phyloP scores from a whole-genome alignment of 371 early-diverging fungal species.

The Batrachochytrium dendrobatidis region DNA sequence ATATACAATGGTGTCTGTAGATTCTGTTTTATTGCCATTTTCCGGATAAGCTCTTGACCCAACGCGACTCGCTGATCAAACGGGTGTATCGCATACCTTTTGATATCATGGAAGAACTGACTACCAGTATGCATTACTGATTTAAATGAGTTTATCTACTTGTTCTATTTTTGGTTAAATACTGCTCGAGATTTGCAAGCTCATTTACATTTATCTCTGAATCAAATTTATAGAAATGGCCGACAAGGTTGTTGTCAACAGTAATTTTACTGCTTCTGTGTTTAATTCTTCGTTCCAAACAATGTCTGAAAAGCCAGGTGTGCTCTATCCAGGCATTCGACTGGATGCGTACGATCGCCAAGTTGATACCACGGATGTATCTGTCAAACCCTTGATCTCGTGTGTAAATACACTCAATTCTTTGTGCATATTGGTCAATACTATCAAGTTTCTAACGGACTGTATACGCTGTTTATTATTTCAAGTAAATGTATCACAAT shows the following conservation, averaged over 20 bases:
- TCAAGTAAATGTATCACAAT: constrained; percentile 24
- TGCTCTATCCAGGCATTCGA: constrained; percentile 83
- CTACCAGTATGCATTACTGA: constrained; percentile 58
- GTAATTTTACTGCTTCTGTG: constrained; percentile 75
- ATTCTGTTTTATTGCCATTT: constrained; percentile 95
- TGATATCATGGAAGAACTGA: constrained; percentile 76
- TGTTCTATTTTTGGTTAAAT: too few species aligned
- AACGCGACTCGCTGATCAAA: constrained; percentile 56
- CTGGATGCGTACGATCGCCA: constrained; percentile 57
- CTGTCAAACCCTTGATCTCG: constrained; percentile 49
- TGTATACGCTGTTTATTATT: background rate
- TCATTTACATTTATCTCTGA: background rate
- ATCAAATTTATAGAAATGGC: constrained; percentile 57
- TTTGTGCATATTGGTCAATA: background rate
- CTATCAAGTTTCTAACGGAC: constrained; percentile 1
- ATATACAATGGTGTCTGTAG: constrained; percentile 10
- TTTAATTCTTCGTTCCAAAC: constrained; percentile 64
- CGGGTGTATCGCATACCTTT: constrained; percentile 71
- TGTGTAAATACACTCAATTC: constrained; percentile 18
- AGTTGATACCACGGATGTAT: constrained; percentile 47
- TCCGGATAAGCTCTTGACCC: constrained; percentile 76
- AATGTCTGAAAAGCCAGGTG: constrained; percentile 51
- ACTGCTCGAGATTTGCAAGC: too few species aligned
- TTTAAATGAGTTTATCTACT: too few species aligned
- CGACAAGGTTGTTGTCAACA: constrained; percentile 84